Evolutionary conservation across 352 stramenopile genomes (phyloP), one percentile per base, ranked within the genome.

Genomic region (Phytophthora lateralis): DNA sequence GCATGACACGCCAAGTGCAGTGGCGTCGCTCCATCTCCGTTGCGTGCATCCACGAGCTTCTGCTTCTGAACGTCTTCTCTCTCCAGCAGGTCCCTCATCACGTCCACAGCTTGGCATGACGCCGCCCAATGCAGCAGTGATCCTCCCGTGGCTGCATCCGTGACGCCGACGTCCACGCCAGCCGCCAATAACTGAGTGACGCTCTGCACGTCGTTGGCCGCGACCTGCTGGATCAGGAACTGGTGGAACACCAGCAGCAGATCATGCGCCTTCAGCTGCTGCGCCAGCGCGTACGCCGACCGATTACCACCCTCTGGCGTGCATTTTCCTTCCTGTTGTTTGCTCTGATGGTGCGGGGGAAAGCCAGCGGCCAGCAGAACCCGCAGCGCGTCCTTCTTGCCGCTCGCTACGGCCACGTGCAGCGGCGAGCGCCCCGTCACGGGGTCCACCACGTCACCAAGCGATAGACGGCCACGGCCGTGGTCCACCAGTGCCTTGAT

Each of bases 171-270:
- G 11, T 80, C 73, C 27, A 93, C 66, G 12, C 87, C 87, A 5
- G 83, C 78, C 1, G 47, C 21, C n/a, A 96, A 72, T 60, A 96
- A 66, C 37, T 81, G 71, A 55, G 60, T 57, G 21, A 96, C 81
- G 38, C 76, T 77, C 1, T 64, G 37, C 2, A 84, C 73, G 61
- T 86, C 68, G 47, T 94, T 82, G 15, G 75, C 74, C 18, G 87
- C 87, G 29, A 96, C 73, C 44, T 96, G 78, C 55, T 96, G 87
- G 42, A 96, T 85, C n/a, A 85, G 63, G 61, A 93, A 96, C 66
- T 96, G 87, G 54, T 91, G 82, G 55, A 96, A 96, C 21, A 93
- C 85, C 49, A 88, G 75, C 26, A 96, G 47, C 20, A 93, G 63
- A 32, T 93, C 81, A 30, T 72, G 54, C 24, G 76, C 75, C 41